These are phyloP conservation scores for Phenoliferia sp. DNA, from an alignment of 1,284 basidiomycete species.

Conservation along the genomic window DNA sequence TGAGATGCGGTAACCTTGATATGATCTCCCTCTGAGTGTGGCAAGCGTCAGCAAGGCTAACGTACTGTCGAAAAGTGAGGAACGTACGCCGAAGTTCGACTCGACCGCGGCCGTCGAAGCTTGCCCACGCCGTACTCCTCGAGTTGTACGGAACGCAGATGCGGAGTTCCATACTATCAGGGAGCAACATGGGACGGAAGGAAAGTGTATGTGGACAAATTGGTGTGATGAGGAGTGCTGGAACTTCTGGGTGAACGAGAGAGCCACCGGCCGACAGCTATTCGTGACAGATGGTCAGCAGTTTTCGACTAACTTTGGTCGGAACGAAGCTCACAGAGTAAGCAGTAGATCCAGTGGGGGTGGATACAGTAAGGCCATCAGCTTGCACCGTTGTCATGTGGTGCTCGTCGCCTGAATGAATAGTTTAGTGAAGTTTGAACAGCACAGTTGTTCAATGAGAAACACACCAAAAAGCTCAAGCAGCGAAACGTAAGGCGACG, in stretches of 20 bases:
- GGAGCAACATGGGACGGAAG: conserved; percentile 96
- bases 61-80: background rate
- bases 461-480: conserved; percentile 89
- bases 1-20: conserved; percentile 97
- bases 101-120: conserved; percentile 93
- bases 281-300: background rate
- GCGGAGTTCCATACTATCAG: conserved; percentile 96
- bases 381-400: conserved; percentile 99
- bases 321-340: conserved; percentile 65
- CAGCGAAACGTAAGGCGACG: conserved; percentile 93
- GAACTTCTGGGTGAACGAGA: conserved; percentile 95
- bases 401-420: conserved; percentile 74
- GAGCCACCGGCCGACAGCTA: conserved; percentile 95
- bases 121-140: conserved; percentile 96
- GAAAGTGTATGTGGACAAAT: conserved; percentile 98
- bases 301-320: background rate
- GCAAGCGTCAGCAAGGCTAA: background rate
- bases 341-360: conserved; percentile 95
- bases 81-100: conserved; percentile 87
- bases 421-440: background rate
- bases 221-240: conserved; percentile 91
- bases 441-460: background rate
- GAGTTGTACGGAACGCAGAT: conserved; percentile 99
- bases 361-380: conserved; percentile 92
- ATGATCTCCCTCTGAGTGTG: conserved; percentile 98